These are phyloP conservation scores for Salix purpurea DNA, from an alignment of 345 rosid genomes.

Conservation along the genomic window DNA sequence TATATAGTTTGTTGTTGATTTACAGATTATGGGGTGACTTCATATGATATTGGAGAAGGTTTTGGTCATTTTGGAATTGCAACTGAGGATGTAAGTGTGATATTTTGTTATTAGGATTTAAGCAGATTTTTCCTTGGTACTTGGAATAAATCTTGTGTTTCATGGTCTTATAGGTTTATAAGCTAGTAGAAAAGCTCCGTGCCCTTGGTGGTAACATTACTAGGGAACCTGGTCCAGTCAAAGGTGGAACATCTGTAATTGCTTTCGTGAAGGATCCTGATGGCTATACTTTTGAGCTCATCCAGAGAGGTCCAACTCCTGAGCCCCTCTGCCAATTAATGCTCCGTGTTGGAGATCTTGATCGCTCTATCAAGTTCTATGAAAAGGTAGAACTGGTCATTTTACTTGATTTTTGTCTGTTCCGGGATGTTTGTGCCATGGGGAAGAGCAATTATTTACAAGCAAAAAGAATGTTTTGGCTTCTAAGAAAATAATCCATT, in stretches of 20 bases:
- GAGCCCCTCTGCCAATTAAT: conserved; percentile 94
- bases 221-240: conserved; percentile 91
- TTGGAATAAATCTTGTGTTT: background rate
- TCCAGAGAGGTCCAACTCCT: conserved; percentile 83
- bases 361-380: conserved; percentile 76
- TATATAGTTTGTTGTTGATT: background rate
- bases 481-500: background rate
- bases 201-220: conserved; percentile 76
- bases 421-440: background rate
- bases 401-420: background rate
- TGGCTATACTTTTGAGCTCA: conserved; percentile 79
- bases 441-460: background rate
- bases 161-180: conserved; percentile 48
- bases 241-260: conserved; percentile 67
- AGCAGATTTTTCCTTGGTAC: background rate
- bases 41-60: conserved; percentile 92
- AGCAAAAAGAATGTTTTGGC: background rate
- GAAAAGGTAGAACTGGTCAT: conserved; percentile 55
- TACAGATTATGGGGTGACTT: conserved; percentile 76
- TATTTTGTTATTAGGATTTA: background rate
- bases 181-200: conserved; percentile 65
- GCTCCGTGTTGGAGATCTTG: conserved; percentile 91
- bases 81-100: conserved; percentile 64
- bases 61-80: conserved; percentile 93
- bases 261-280: conserved; percentile 99